Evolutionary conservation across 1,284 basidiomycete genomes (phyloP).

Genomic region (Puccinia novopanici): DNA sequence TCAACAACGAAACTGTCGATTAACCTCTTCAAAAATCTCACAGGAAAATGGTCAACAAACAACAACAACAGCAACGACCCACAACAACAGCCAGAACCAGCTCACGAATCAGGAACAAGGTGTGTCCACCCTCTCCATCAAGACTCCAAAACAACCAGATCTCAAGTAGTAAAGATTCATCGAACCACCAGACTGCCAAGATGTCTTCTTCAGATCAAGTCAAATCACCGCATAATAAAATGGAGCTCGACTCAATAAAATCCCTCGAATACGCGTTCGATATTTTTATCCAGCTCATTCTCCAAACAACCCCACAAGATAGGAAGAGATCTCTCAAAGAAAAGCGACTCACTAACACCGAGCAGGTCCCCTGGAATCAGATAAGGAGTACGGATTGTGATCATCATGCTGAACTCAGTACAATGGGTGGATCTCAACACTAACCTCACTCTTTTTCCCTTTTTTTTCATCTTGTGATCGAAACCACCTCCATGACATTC

Average conservation of each 20-base stretch:
- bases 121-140: background rate
- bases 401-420: background rate
- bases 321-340: slow-evolving; percentile 1
- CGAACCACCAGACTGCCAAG: background rate
- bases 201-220: background rate
- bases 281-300: background rate
- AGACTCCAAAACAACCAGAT: background rate
- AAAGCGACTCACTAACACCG: background rate
- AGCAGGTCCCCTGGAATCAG: background rate
- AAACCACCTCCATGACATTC: background rate
- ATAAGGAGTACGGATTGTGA: background rate
- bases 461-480: background rate
- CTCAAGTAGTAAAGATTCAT: background rate
- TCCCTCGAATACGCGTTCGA: background rate
- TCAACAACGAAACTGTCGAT: too few species aligned
- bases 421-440: background rate
- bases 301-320: background rate
- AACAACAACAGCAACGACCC: background rate
- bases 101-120: background rate
- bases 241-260: background rate
- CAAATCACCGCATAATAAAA: background rate
- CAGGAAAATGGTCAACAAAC: background rate
- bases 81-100: background rate
- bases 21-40: background rate
- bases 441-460: background rate